These are phyloP conservation scores for Escovopsis sp. DNA, from an alignment of 2,329 filamentous ascomycete genomes.

Conservation along the genomic window DNA sequence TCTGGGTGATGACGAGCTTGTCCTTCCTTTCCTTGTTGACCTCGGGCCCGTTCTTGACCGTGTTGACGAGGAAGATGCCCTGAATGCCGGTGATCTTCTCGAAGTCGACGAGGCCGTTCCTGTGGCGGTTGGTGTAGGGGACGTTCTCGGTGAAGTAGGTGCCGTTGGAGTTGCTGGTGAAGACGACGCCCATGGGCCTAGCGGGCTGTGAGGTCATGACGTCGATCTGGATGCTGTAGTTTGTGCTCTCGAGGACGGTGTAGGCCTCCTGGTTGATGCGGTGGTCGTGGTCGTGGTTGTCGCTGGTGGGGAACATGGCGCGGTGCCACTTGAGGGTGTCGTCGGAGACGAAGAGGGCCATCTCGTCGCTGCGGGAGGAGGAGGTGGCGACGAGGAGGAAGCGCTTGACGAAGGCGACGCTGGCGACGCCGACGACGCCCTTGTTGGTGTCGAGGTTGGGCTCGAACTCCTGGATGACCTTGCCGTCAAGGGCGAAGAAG, in stretches of 20 bases:
- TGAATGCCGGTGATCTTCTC: conserved; percentile 87
- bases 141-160: conserved; percentile 90
- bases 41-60: conserved; percentile 72
- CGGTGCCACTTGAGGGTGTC: conserved; percentile 81
- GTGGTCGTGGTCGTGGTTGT: conserved; percentile 55
- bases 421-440: conserved; percentile 65
- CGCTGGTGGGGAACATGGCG: conserved; percentile 71
- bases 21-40: conserved; percentile 38
- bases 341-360: conserved; percentile 78
- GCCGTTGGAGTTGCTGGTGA: conserved; percentile 94
- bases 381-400: conserved; percentile 74
- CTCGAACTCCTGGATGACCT: conserved; percentile 49
- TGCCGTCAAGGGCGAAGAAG: conserved; percentile 48
- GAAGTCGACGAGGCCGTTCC: conserved; percentile 69
- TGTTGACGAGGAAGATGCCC: conserved; percentile 81
- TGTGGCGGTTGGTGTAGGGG: conserved; percentile 79
- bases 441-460: conserved; percentile 60
- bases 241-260: conserved; percentile 87
- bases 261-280: conserved; percentile 68
- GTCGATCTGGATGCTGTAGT: conserved; percentile 95
- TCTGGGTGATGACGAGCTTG: conserved; percentile 63
- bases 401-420: conserved; percentile 69
- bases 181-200: conserved; percentile 69
- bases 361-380: conserved; percentile 68
- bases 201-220: conserved; percentile 57